Percentiles rank a stretch among this genome's conserved stretches.
Evolutionary conservation across 805 yeast genomes (phyloP).

Genomic region (Yarrowia sp.): DNA sequence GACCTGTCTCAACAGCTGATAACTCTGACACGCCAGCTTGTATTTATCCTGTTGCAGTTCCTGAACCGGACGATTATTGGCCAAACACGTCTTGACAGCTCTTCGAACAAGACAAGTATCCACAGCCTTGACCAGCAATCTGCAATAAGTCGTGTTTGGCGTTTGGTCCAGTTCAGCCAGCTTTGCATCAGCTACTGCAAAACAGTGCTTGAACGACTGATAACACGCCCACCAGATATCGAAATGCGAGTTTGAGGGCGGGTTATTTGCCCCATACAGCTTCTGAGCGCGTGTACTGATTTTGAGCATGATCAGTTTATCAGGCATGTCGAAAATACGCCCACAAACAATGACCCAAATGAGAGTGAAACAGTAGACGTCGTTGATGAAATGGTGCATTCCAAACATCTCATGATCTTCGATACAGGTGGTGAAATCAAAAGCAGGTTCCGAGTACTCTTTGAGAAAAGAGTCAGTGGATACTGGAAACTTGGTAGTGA

Average conservation of each 20-base stretch:
- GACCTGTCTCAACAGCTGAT: background rate
- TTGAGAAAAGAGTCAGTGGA: constrained; percentile 17
- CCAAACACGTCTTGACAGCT: constrained; percentile 5
- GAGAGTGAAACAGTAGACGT: constrained; percentile 14
- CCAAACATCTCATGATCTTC: constrained; percentile 20
- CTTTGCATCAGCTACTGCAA: background rate
- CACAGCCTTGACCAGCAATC: background rate
- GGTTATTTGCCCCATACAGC: background rate
- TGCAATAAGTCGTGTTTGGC: background rate
- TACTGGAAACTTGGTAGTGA: background rate
- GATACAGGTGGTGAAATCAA: background rate
- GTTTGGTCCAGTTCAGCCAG: background rate
- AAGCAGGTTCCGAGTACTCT: constrained; percentile 6
- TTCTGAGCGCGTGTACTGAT: background rate
- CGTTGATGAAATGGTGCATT: constrained; percentile 15
- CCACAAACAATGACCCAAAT: constrained; percentile 13
- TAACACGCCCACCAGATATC: constrained; percentile 14
- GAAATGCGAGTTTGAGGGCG: background rate
- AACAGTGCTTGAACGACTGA: constrained; percentile 17
- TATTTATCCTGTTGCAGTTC: constrained; percentile 1
- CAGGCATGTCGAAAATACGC: constrained; percentile 19
- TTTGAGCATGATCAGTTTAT: constrained; percentile 2
- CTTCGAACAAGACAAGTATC: background rate
- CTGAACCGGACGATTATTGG: constrained; percentile 1
- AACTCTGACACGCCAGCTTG: constrained; percentile 17